Evolutionary conservation across 345 rosid species (phyloP).

Genomic region (Lagerstroemia speciosa): DNA sequence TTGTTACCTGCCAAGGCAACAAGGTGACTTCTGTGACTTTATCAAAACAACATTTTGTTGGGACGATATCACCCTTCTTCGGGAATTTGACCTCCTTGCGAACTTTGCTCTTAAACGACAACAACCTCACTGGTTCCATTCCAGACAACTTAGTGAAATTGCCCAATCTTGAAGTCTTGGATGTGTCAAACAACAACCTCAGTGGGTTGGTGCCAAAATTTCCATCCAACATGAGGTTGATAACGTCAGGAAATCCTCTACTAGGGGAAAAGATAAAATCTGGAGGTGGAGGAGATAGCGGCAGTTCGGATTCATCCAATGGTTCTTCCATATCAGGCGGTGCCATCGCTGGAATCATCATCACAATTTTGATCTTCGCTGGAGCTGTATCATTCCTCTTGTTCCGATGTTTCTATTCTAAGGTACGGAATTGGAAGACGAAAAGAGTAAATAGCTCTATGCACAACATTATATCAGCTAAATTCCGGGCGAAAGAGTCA

Average conservation of each 20-base stretch:
- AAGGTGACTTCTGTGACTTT: constrained; percentile 39
- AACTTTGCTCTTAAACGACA: constrained; percentile 47
- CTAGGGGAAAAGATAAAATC: constrained; percentile 26
- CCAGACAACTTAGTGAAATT: constrained; percentile 48
- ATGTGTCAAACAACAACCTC: constrained; percentile 74
- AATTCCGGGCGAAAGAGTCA: constrained; percentile 28
- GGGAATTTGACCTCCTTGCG: constrained; percentile 44
- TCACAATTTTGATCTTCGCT: constrained; percentile 31
- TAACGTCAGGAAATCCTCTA: constrained; percentile 38
- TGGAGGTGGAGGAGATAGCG: constrained; percentile 14
- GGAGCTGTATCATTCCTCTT: constrained; percentile 34
- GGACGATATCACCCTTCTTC: constrained; percentile 56
- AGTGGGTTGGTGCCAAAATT: constrained; percentile 43
- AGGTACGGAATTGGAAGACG: constrained; percentile 23
- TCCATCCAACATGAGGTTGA: constrained; percentile 30
- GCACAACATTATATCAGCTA: constrained; percentile 10
- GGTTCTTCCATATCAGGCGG: constrained; percentile 16
- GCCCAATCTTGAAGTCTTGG: constrained; percentile 39
- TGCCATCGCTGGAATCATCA: constrained; percentile 33
- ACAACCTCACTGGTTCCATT: constrained; percentile 50
- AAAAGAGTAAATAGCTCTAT: constrained; percentile 2
- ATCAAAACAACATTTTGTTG: constrained; percentile 37
- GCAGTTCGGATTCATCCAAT: constrained; percentile 17
- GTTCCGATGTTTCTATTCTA: constrained; percentile 30
- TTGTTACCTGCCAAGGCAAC: constrained; percentile 33